Conservation (phyloP, 108 stramenopile species). For the Conticribra weissflogii region DNA sequence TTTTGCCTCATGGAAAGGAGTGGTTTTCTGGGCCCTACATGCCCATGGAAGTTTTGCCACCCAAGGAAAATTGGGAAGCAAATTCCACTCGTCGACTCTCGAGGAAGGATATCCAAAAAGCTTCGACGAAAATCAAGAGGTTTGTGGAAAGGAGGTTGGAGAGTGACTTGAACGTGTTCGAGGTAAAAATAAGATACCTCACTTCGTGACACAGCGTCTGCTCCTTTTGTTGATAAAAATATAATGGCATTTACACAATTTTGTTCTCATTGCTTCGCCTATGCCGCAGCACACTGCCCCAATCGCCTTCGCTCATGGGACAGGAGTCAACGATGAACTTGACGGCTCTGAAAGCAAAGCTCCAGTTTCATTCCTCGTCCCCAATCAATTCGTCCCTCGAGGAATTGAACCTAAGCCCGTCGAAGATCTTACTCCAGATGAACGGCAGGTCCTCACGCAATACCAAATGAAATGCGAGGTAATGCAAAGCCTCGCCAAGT, state of each 20-base stretch:
- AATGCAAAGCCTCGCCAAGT: conserved; percentile 56
- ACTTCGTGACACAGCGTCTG: no score
- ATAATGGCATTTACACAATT: conserved; percentile 3
- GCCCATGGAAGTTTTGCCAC: conserved; percentile 23
- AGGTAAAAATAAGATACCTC: conserved; percentile 18
- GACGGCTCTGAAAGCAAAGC: conserved; percentile 52
- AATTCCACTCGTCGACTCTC: conserved; percentile 48
- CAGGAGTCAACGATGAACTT: conserved; percentile 60
- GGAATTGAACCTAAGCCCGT: conserved; percentile 29
- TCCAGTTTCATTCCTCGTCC: conserved; percentile 40
- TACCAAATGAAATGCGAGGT: conserved; percentile 46
- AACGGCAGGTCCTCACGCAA: conserved; percentile 7
- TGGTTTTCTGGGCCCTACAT: conserved; percentile 8
- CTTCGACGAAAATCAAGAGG: conserved; percentile 37
- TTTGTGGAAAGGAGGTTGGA: conserved; percentile 50
- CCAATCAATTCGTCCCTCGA: conserved; percentile 45
- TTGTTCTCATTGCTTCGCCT: not conserved
- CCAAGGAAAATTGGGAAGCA: conserved; percentile 39
- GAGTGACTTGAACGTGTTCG: conserved; percentile 47
- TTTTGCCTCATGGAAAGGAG: not conserved
- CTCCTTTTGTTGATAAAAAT: no score
- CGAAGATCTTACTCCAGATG: conserved; percentile 8
- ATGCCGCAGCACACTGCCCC: conserved; percentile 45
- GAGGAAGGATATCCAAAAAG: conserved; percentile 43
- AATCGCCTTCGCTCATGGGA: conserved; percentile 43